Evolutionary conservation across 1,284 basidiomycete species (phyloP).

Genomic region (Leucoagaricus sp.): DNA sequence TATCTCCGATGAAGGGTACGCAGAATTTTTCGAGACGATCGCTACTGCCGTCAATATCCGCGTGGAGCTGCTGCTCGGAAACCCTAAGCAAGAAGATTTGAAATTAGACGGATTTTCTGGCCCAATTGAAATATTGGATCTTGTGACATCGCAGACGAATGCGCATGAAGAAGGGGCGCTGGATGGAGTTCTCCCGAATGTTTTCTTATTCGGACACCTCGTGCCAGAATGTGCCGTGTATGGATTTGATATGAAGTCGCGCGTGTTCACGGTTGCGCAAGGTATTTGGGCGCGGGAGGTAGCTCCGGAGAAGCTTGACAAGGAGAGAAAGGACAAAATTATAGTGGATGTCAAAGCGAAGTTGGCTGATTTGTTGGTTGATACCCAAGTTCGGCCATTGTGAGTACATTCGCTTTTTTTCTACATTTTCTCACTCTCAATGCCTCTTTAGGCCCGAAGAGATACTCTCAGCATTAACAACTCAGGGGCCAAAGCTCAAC

Average conservation of each 20-base stretch:
- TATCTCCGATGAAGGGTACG: slow-evolving; percentile 39
- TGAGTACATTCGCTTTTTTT: slow-evolving; percentile 27
- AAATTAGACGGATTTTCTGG: slow-evolving; percentile 27
- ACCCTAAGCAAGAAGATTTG: slow-evolving; percentile 24
- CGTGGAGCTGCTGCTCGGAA: slow-evolving; percentile 36
- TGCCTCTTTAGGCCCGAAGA: slow-evolving; percentile 44
- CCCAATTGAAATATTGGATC: slow-evolving; percentile 38
- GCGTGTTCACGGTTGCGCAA: slow-evolving; percentile 28
- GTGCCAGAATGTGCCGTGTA: slow-evolving; percentile 36
- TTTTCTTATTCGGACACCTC: slow-evolving; percentile 52
- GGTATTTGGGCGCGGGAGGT: slow-evolving; percentile 43
- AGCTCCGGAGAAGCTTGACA: slow-evolving; percentile 20
- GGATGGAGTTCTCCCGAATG: slow-evolving; percentile 36
- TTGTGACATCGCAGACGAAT: slow-evolving; percentile 27
- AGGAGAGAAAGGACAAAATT: slow-evolving; percentile 26
- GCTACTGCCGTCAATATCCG: slow-evolving; percentile 37
- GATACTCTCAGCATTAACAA: slow-evolving; percentile 40
- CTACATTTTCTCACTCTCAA: slow-evolving; percentile 4
- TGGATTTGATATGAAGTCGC: slow-evolving; percentile 9
- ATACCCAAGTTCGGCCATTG: slow-evolving; percentile 42
- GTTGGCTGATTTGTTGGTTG: slow-evolving; percentile 43
- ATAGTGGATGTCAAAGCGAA: slow-evolving; percentile 39
- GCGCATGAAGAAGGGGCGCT: slow-evolving; percentile 14
- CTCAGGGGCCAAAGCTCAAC: slow-evolving; percentile 32
- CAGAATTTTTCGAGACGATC: slow-evolving; percentile 35